Conservation (phyloP, 2,329 filamentous ascomycete genomes). For the Phaeosphaeriaceae sp. region DNA sequence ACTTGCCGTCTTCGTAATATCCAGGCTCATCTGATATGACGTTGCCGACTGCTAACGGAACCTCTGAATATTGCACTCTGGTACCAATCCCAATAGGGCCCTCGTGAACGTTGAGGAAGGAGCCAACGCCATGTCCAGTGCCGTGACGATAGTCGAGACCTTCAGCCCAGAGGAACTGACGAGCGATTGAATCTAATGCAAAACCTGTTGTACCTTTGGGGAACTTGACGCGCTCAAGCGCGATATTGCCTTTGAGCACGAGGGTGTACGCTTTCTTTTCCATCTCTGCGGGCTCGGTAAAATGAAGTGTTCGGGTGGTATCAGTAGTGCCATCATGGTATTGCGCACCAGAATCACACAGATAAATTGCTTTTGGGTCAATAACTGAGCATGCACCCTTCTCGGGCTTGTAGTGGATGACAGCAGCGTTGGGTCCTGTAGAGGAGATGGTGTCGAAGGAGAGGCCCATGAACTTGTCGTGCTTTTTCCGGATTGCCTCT, state of each 20-base stretch:
- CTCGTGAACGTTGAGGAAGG: slow-evolving; percentile 95
- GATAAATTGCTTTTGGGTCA: slow-evolving; percentile 84
- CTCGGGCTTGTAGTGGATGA: slow-evolving; percentile 94
- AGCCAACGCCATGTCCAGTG: slow-evolving; percentile 94
- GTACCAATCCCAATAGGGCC: slow-evolving; percentile 96
- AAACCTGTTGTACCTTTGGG: slow-evolving; percentile 96
- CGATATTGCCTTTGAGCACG: slow-evolving; percentile 93
- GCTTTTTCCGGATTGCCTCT: slow-evolving; percentile 72
- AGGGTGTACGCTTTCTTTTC: slow-evolving; percentile 92
- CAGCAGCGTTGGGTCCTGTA: slow-evolving; percentile 87
- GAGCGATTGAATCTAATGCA: slow-evolving; percentile 84
- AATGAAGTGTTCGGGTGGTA: slow-evolving; percentile 91
- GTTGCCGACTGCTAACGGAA: slow-evolving; percentile 87
- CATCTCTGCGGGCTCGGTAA: slow-evolving; percentile 79
- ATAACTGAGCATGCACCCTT: slow-evolving; percentile 80
- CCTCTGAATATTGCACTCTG: slow-evolving; percentile 87
- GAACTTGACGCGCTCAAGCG: slow-evolving; percentile 83
- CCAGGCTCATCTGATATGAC: slow-evolving; percentile 96
- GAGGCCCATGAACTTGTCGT: slow-evolving; percentile 81
- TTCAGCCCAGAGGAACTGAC: slow-evolving; percentile 91
- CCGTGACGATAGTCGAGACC: slow-evolving; percentile 96
- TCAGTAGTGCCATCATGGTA: slow-evolving; percentile 96
- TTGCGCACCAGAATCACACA: slow-evolving; percentile 97
- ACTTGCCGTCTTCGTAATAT: slow-evolving; percentile 94
- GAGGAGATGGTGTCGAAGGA: slow-evolving; percentile 97